phyloP scores from a whole-genome alignment of 1,284 basidiomycete species.

The Sanghuangporus weigelae region DNA sequence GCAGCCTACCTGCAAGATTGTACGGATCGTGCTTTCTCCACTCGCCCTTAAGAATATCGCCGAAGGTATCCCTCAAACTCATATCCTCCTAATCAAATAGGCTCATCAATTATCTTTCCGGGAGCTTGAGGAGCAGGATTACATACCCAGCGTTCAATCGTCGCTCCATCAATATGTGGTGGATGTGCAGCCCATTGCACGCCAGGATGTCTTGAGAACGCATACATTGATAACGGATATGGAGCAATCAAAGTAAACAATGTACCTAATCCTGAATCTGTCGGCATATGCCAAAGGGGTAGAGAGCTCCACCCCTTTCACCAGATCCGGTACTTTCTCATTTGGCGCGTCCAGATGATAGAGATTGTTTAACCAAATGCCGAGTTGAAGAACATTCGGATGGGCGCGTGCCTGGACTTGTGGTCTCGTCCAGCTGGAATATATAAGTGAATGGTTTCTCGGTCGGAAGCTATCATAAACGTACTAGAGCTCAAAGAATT shows the following conservation, averaged over 20 bases:
- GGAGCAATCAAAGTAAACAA: neutral
- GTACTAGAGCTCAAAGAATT: conserved; percentile 70
- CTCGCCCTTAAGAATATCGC: conserved; percentile 58
- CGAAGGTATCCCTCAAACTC: conserved; percentile 60
- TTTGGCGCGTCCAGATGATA: conserved; percentile 34
- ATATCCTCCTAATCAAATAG: conserved; percentile 50
- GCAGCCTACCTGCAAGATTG: conserved; percentile 54
- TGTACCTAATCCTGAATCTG: conserved; percentile 62
- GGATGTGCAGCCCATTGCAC: conserved; percentile 59
- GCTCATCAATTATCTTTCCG: neutral
- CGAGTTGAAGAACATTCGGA: conserved; percentile 60
- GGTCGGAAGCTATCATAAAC: conserved; percentile 21
- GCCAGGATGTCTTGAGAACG: conserved; percentile 53
- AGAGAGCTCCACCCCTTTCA: conserved; percentile 58
- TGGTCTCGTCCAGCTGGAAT: conserved; percentile 57
- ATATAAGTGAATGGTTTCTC: neutral
- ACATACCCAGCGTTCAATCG: conserved; percentile 69
- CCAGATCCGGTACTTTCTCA: conserved; percentile 23
- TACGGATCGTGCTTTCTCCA: conserved; percentile 74
- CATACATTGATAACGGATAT: neutral
- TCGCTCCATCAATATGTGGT: conserved; percentile 79
- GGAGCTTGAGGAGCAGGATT: neutral
- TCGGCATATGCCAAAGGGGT: conserved; percentile 77
- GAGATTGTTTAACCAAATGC: conserved; percentile 59
- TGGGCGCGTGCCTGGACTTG: conserved; percentile 73